A percentile compares a stretch with the other conserved stretches of the same genome.
These are phyloP conservation scores for Backusella tuberculispora DNA, from an alignment of 192 early-diverging fungal genomes.

Conservation along the genomic window DNA sequence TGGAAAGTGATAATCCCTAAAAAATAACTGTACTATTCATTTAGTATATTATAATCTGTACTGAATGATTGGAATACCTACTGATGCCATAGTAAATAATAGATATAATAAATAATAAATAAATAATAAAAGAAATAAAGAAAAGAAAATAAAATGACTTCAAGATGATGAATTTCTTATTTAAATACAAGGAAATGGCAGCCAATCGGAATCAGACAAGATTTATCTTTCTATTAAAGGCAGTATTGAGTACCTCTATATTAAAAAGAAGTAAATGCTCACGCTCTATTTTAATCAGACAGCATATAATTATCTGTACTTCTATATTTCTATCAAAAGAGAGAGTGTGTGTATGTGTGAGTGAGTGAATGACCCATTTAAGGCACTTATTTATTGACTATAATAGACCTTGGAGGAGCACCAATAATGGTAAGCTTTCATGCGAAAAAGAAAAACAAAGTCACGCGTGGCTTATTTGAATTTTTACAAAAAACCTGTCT, in stretches of 20 bases:
- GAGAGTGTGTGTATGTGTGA: no score
- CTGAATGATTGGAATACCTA: neutral
- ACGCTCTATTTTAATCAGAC: no score
- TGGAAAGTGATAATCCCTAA: slow-evolving; percentile 55
- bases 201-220: neutral
- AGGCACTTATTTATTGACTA: no score
- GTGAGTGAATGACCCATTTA: no score
- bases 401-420: no score
- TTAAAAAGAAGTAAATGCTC: no score
- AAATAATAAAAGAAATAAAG: neutral
- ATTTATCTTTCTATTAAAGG: neutral
- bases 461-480: slow-evolving; percentile 17
- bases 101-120: neutral
- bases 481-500: slow-evolving; percentile 14
- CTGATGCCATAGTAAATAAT: neutral
- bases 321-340: no score
- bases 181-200: neutral
- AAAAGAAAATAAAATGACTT: neutral
- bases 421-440: neutral
- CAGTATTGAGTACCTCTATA: no score
- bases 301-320: no score
- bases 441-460: slow-evolving; percentile 3
- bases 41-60: neutral
- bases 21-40: slow-evolving; percentile 40
- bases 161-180: neutral